A percentile compares a stretch with the other conserved stretches of the same genome.
Conservation (phyloP, 805 yeast species). For the Suhomyces sp. region DNA sequence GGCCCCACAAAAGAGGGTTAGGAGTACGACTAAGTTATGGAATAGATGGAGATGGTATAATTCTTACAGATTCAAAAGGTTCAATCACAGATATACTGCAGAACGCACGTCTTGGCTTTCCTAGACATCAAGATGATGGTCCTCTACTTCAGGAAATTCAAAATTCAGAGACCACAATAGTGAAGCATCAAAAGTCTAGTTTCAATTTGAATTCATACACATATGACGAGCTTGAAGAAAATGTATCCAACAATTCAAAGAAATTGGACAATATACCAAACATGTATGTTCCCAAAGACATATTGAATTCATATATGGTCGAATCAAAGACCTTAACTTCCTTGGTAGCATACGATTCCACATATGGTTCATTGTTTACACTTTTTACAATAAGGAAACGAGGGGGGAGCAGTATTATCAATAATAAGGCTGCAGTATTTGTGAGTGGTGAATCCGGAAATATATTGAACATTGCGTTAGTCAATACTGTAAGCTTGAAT, state of each 20-base stretch:
- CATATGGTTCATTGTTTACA: slow-evolving; percentile 24
- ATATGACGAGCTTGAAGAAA: not conserved
- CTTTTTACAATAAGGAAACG: slow-evolving; percentile 15
- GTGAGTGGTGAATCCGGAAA: slow-evolving; percentile 32
- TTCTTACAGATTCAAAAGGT: not conserved
- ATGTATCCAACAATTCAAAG: not conserved
- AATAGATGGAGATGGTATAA: slow-evolving; percentile 13
- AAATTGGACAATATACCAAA: not conserved
- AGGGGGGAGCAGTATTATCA: not conserved
- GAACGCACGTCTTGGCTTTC: slow-evolving; percentile 3
- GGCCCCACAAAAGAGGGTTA: slow-evolving; percentile 17
- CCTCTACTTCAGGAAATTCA: slow-evolving; percentile 5
- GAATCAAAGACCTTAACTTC: slow-evolving; percentile 27
- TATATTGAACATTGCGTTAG: slow-evolving; percentile 22
- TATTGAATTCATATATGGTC: slow-evolving; percentile 18
- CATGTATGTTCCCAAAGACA: slow-evolving; percentile 22
- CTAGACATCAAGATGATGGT: slow-evolving; percentile 6
- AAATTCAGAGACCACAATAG: not conserved
- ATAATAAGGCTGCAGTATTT: slow-evolving; percentile 20
- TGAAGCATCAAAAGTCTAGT: not conserved
- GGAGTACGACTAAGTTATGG: slow-evolving; percentile 17
- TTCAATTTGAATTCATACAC: not conserved
- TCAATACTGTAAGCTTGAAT: not conserved
- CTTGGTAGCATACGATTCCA: slow-evolving; percentile 33
- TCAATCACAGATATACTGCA: not conserved